A percentile compares a stretch with the other conserved stretches of the same genome.
Evolutionary conservation across 2,329 filamentous ascomycete species (phyloP).

Genomic region (Elsinoe fawcettii): DNA sequence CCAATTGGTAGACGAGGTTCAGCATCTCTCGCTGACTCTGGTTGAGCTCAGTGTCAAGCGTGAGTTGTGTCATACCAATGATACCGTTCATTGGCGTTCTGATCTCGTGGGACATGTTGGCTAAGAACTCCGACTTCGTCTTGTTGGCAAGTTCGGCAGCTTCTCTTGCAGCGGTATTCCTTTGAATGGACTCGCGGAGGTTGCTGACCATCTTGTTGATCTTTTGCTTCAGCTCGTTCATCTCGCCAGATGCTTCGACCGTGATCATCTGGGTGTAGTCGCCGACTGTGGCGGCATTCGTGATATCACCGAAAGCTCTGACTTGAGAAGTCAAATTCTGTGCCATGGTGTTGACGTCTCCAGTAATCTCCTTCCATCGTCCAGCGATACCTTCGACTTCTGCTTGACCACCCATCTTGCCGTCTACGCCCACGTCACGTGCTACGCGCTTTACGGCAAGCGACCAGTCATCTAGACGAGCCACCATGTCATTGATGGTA

Average conservation of each 20-base stretch:
- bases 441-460: slow-evolving; percentile 93
- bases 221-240: slow-evolving; percentile 98
- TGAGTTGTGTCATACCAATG: slow-evolving; percentile 95
- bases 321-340: slow-evolving; percentile 88
- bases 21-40: slow-evolving; percentile 97
- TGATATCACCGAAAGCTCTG: slow-evolving; percentile 94
- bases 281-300: slow-evolving; percentile 92
- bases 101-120: slow-evolving; percentile 99
- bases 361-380: slow-evolving; percentile 97
- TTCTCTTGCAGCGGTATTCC: slow-evolving; percentile 91
- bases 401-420: slow-evolving; percentile 96
- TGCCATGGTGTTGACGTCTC: slow-evolving; percentile 87
- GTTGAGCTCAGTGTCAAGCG: slow-evolving; percentile 85
- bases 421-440: slow-evolving; percentile 92
- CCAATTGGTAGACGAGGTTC: slow-evolving; percentile 94
- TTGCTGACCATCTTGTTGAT: slow-evolving; percentile 99
- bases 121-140: slow-evolving; percentile 96
- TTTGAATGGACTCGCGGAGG: slow-evolving; percentile 87
- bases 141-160: slow-evolving; percentile 94
- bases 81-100: slow-evolving; percentile 97
- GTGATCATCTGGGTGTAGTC: slow-evolving; percentile 97
- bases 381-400: slow-evolving; percentile 89
- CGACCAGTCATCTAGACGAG: slow-evolving; percentile 88
- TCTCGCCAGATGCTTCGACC: slow-evolving; percentile 93
- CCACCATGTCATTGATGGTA: slow-evolving; percentile 99